Conservation (phyloP, 2,329 filamentous ascomycete species). For the Fusarium longipes region DNA sequence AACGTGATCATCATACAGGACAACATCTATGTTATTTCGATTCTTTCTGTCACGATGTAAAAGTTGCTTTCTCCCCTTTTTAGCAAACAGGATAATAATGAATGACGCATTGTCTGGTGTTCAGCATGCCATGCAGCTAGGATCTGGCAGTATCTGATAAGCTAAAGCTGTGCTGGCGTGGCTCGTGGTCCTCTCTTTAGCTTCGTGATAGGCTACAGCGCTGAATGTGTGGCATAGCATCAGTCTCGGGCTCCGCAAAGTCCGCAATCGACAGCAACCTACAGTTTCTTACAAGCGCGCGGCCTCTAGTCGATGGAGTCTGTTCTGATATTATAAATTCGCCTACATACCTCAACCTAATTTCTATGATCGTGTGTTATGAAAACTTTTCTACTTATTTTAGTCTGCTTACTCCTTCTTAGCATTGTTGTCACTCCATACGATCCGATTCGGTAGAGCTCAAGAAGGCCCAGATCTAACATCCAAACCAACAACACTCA, state of each 20-base stretch:
- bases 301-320: background rate
- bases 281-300: slow-evolving; percentile 13
- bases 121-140: slow-evolving; percentile 27
- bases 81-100: slow-evolving; percentile 22
- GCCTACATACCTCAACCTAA: background rate
- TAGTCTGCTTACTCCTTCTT: slow-evolving; percentile 8
- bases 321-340: slow-evolving; percentile 9
- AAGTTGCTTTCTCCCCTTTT: slow-evolving; percentile 10
- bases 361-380: slow-evolving; percentile 4
- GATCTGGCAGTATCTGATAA: slow-evolving; percentile 39
- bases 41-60: background rate
- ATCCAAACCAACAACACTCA: background rate
- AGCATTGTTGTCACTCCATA: background rate
- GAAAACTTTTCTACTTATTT: slow-evolving; percentile 4
- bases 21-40: background rate
- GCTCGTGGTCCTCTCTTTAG: slow-evolving; percentile 12
- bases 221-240: slow-evolving; percentile 7
- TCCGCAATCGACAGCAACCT: slow-evolving; percentile 17
- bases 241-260: slow-evolving; percentile 35
- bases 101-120: slow-evolving; percentile 33
- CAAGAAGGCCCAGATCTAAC: background rate
- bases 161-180: slow-evolving; percentile 32
- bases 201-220: slow-evolving; percentile 12
- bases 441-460: background rate
- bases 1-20: background rate